A percentile compares a stretch with the other conserved stretches of the same genome.
phyloP scores from a whole-genome alignment of 805 yeast genomes.

The Pichia nanzhaoensis region DNA sequence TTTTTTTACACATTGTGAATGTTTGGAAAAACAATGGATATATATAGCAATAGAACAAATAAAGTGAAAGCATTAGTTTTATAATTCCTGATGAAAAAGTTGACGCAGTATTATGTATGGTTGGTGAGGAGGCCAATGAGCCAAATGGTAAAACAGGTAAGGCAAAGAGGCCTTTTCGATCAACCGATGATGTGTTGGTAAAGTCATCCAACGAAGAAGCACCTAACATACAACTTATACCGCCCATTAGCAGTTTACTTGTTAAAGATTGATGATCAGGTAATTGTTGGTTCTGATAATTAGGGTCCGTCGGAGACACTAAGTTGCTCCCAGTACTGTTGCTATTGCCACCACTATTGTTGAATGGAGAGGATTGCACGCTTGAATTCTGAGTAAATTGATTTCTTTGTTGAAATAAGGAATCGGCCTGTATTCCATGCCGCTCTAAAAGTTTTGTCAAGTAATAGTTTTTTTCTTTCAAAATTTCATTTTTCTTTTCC shows the following conservation, averaged over 20 bases:
- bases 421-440: conserved; percentile 10
- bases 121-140: neutral
- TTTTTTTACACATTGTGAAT: neutral
- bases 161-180: conserved; percentile 25
- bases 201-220: conserved; percentile 51
- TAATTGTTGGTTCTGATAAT: conserved; percentile 5
- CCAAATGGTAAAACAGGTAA: conserved; percentile 22
- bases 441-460: conserved; percentile 23
- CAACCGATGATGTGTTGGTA: conserved; percentile 24
- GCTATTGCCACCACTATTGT: conserved; percentile 5
- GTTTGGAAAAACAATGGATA: conserved; percentile 13
- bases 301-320: conserved; percentile 12
- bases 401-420: conserved; percentile 6
- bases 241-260: conserved; percentile 52
- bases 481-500: conserved; percentile 50
- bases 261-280: conserved; percentile 23
- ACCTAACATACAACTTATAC: conserved; percentile 59
- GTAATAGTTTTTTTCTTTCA: conserved; percentile 42
- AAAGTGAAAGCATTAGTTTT: conserved; percentile 20
- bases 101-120: conserved; percentile 5
- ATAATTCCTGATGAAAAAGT: conserved; percentile 25
- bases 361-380: conserved; percentile 14
- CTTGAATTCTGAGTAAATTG: conserved; percentile 12
- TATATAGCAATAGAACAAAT: conserved; percentile 18
- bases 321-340: conserved; percentile 13